phyloP scores from a whole-genome alignment of 106 monocot species.

The Gastrodia elata region DNA sequence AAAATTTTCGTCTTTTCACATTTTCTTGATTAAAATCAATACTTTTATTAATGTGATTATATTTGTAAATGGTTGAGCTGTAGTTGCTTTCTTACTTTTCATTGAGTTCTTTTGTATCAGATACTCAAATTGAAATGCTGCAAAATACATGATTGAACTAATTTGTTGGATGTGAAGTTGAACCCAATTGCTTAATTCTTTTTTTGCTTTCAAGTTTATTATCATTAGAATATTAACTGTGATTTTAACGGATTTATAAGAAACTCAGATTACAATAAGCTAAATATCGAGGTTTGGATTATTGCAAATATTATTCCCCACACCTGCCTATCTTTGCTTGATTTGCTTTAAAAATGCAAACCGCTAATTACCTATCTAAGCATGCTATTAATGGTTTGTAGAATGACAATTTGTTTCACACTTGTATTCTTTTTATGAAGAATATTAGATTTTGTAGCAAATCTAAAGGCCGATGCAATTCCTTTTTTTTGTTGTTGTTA shows the following conservation, averaged over 20 bases:
- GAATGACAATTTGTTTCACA: too few relatives aligned
- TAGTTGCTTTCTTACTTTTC: neutral
- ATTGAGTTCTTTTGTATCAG: neutral
- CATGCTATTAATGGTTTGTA: too few relatives aligned
- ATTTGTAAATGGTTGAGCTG: neutral
- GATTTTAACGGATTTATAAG: neutral
- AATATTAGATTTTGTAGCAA: too few relatives aligned
- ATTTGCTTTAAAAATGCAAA: neutral
- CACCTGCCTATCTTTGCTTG: neutral
- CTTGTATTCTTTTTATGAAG: too few relatives aligned
- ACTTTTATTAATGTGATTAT: neutral
- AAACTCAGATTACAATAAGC: neutral
- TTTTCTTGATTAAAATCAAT: neutral
- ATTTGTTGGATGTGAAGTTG: neutral
- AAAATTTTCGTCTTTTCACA: too few relatives aligned
- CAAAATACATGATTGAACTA: neutral
- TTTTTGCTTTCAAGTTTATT: too few relatives aligned
- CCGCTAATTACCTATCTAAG: too few relatives aligned
- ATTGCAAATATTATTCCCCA: neutral
- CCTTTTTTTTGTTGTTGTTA: too few relatives aligned
- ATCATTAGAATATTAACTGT: neutral
- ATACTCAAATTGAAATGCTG: neutral
- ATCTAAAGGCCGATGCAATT: too few relatives aligned
- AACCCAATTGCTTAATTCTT: too few relatives aligned
- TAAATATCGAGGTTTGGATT: neutral